Base-by-base conservation (phyloP, 202 grass and related monocot species). In the Dendrocalamus latiflorus region DNA sequence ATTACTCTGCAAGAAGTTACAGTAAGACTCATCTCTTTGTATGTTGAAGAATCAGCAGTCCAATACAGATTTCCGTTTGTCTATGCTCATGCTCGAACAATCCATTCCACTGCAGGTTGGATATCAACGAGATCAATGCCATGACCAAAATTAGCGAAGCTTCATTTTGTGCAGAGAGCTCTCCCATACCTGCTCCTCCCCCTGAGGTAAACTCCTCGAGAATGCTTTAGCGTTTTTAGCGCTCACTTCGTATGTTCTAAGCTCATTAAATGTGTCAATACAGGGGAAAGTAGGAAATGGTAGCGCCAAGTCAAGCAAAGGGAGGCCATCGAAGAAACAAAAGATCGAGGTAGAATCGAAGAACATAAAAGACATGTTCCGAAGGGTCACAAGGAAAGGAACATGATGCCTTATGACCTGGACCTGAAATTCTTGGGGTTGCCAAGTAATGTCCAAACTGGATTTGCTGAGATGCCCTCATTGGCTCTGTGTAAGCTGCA, bases 361-460 rank as follows among this genome's bases (percentile, higher is more conserved):
- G 82, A 98, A 93, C 80, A 96, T 99, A 39, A 90, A 90, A 80
- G 96, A 99, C 60, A 96, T 99, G 93, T 99, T 99, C 83, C 74
- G 77, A 50, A 95, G 83, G 81, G 89, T 86, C 51, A 90, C 90
- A 63, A 95, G 85, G 87, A 93, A 58, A 42, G 83, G 87, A 76
- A 65, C 15, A 68, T 72, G 84, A 90, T 75, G 61, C 41, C 0
- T 2, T 28, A 4, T 8, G 18, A 60, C 10, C 20, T 39, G 58
- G 25, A 61, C 58, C 58, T 30, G 34, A 66, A 77, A 18, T 25
- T 48, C 61, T 51, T 67, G 66, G 63, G 41, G 53, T 58, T 39
- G 20, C 63, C 5, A 45, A 42, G 20, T 81, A 57, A 28, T 54
- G 9, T 57, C 25, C 36, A 63, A 81, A 30, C 65, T 41, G 8